Evolutionary conservation across 2,329 filamentous ascomycete species (phyloP).

Genomic region (Curvularia hawaiiensis): DNA sequence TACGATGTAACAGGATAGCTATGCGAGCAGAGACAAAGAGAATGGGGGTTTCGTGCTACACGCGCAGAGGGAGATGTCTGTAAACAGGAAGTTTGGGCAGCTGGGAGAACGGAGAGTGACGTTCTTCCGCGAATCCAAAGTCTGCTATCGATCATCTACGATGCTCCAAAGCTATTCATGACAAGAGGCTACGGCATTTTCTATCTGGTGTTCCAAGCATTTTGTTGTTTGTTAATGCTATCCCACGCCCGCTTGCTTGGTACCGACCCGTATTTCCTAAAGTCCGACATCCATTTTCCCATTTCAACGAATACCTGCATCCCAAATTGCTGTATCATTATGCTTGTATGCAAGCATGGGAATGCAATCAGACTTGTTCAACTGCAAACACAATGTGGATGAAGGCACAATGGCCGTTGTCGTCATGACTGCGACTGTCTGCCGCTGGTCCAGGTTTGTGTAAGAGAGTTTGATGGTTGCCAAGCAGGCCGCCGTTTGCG

Average conservation of each 20-base stretch:
- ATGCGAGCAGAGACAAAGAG: not conserved
- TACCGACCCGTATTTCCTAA: not conserved
- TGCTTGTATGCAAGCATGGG: not conserved
- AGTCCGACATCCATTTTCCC: not conserved
- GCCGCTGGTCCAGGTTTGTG: not conserved
- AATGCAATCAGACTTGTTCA: not conserved
- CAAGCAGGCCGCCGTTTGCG: not conserved
- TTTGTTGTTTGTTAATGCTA: not conserved
- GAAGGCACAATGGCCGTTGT: not conserved
- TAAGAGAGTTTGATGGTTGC: not conserved
- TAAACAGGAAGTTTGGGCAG: too few species aligned
- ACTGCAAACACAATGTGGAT: not conserved
- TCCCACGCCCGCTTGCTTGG: not conserved
- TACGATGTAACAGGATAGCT: too few species aligned
- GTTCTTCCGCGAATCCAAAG: not conserved
- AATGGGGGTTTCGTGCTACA: not conserved
- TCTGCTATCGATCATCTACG: not conserved
- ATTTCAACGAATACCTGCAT: not conserved
- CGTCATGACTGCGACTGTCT: not conserved
- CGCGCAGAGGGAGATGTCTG: too few species aligned
- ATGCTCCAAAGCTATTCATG: not conserved
- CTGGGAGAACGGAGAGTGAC: too few species aligned
- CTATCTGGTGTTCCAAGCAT: not conserved
- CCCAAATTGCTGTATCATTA: not conserved
- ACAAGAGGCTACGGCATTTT: not conserved